Evolutionary conservation across 139 green algal genomes (phyloP).

Genomic region (Pleodorina starrii): DNA sequence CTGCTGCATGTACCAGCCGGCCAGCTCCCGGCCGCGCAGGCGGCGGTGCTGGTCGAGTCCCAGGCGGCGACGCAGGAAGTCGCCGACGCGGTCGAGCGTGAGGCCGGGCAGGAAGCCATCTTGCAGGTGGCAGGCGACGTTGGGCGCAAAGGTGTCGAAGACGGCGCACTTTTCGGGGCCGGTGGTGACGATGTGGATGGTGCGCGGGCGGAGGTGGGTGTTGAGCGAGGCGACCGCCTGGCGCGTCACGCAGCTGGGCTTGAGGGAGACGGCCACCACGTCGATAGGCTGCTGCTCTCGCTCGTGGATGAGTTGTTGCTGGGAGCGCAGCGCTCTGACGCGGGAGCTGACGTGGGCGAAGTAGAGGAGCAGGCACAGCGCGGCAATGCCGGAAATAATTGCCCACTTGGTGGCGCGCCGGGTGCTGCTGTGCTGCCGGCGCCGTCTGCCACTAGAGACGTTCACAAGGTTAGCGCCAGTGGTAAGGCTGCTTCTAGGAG

Average conservation of each 20-base stretch:
- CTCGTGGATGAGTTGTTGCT: too few relatives aligned
- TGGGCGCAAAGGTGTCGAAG: slow-evolving; percentile 48
- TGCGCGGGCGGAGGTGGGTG: slow-evolving; percentile 40
- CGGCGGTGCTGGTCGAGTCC: slow-evolving; percentile 35
- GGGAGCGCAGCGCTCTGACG: background rate
- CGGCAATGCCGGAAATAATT: background rate
- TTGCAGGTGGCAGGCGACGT: slow-evolving; percentile 55
- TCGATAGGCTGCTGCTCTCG: background rate
- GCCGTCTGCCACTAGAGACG: background rate
- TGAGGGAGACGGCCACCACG: slow-evolving; percentile 49
- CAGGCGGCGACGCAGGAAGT: slow-evolving; percentile 14
- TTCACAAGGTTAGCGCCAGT: background rate
- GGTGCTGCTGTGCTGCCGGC: background rate
- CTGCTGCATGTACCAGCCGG: slow-evolving; percentile 70
- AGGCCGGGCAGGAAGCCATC: slow-evolving; percentile 46
- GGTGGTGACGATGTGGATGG: slow-evolving; percentile 57
- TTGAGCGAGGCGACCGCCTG: slow-evolving; percentile 49
- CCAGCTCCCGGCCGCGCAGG: slow-evolving; percentile 52
- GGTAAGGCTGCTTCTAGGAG: background rate
- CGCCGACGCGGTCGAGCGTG: slow-evolving; percentile 15
- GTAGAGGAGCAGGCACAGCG: background rate
- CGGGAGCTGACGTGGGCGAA: background rate
- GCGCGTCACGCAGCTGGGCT: slow-evolving; percentile 60
- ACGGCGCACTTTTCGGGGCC: slow-evolving; percentile 33
- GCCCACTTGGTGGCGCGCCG: background rate